Evolutionary conservation across 768 basidiomycete genomes (phyloP), one percentile per base, ranked within the genome.

Genomic region (Cystofilobasidium bisporidii): DNA sequence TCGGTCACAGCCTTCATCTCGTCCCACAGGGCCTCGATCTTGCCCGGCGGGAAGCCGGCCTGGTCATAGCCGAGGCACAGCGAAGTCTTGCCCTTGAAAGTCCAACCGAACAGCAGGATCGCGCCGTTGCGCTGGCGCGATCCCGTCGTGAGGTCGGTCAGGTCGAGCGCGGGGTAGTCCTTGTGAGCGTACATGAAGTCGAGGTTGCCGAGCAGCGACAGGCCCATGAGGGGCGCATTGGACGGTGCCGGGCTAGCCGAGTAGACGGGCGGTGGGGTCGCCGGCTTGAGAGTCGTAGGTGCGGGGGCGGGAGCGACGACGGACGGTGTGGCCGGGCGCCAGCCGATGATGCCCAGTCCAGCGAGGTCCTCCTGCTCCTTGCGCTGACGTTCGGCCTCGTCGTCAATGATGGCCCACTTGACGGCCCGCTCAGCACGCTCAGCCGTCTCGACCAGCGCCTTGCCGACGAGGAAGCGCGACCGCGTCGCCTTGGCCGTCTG

Each of bases 81-180:
- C 85, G 85, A 89, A 22, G 91, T 75, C 76, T 84, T 85, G 24
- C 53, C 40, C 10, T 69, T 72, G 64, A 78, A 77, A 1, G 77
- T 77, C 69, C 77, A 77, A 1, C 85, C 86, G 67, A 91, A 89
- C 17, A 92, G 76, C 40, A 92, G 79, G 83, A 88, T 85, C 2
- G 84, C 88, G 8, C 87, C 84, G 0, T 81, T 73, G 1, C 88
- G 83, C 74, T 91, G 89, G 20, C 89, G 81, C 4, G 87, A 89
- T 1, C 88, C 89, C 2, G 89, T 91, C 30, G 87, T 90, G 30
- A 92, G 79, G 2, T 84, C 85, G 70, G 87, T 83, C n/a, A 91
- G 79, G 12, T 26, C 28, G 57, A 69, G 14, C 26, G 53, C 11
- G 15, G 68, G 28, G 59, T 41, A 64, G 0, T 30, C 4, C 4